Evolutionary conservation across 192 early-diverging fungal genomes (phyloP).

Genomic region (Geranomyces michiganensis): DNA sequence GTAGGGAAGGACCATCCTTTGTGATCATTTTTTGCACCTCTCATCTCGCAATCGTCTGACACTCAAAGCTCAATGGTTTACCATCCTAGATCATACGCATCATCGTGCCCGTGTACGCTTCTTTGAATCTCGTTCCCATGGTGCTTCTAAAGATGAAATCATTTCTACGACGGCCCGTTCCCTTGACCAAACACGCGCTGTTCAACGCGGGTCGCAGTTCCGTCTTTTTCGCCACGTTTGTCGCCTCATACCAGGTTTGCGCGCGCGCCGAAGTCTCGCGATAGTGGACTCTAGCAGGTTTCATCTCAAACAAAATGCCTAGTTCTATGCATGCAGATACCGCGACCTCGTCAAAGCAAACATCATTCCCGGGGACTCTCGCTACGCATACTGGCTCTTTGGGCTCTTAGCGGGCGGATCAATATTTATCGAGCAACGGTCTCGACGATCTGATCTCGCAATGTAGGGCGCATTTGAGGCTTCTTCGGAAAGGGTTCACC

Average conservation of each 20-base stretch:
- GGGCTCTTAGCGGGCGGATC: conserved; percentile 60
- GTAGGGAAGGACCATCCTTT: neutral
- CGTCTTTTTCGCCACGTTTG: conserved; percentile 66
- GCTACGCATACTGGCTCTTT: conserved; percentile 64
- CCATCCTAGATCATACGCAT: conserved; percentile 35
- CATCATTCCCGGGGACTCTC: conserved; percentile 48
- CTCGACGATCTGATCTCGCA: conserved; percentile 65
- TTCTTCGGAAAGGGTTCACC: too few species aligned
- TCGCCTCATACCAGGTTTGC: conserved; percentile 51
- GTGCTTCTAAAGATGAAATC: conserved; percentile 59
- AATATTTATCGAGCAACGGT: conserved; percentile 72
- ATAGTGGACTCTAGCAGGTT: neutral
- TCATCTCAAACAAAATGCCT: neutral
- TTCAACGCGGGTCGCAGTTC: conserved; percentile 62
- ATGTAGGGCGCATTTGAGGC: conserved; percentile 45
- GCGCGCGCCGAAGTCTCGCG: too few species aligned
- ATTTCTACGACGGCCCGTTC: conserved; percentile 50
- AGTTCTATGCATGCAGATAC: conserved; percentile 59
- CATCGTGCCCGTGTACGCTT: conserved; percentile 65
- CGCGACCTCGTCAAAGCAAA: conserved; percentile 54
- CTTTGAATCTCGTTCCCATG: conserved; percentile 72
- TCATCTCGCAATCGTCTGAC: too few species aligned
- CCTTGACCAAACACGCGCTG: conserved; percentile 49
- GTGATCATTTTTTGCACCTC: too few species aligned
- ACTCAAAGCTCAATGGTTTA: too few species aligned